A percentile compares a stretch with the other conserved stretches of the same genome.
phyloP scores from a whole-genome alignment of 2,329 filamentous ascomycete genomes.

The Sarocladium strictum region DNA sequence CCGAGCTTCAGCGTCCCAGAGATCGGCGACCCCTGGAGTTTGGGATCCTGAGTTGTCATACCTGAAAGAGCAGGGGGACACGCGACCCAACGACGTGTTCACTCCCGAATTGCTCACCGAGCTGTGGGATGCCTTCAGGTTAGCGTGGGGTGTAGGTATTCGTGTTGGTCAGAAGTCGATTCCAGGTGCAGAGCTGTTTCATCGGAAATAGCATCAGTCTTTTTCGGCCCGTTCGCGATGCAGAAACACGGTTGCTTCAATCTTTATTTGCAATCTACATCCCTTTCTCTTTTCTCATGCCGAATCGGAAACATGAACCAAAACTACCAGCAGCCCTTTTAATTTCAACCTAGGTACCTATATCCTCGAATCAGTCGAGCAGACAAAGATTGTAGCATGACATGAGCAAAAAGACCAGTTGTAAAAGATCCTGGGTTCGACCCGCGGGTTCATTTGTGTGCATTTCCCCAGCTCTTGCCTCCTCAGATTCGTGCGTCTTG shows the following conservation, averaged over 20 bases:
- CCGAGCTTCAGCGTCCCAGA: no score
- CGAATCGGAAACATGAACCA: no score
- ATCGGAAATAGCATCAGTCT: background rate
- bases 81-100: background rate
- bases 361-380: no score
- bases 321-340: background rate
- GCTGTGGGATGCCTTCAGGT: background rate
- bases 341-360: background rate
- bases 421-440: no score
- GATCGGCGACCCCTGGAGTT: background rate
- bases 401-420: no score
- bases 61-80: background rate
- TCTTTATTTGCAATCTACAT: background rate
- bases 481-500: no score
- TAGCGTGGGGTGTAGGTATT: conserved; percentile 5
- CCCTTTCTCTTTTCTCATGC: background rate
- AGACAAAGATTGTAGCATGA: no score
- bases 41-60: background rate
- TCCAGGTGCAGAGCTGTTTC: background rate
- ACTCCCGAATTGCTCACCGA: conserved; percentile 3
- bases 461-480: no score
- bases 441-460: no score
- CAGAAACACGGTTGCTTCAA: background rate
- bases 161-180: background rate
- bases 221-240: background rate